phyloP scores from a whole-genome alignment of 345 rosid genomes.

The Sisymbrium altissimum region DNA sequence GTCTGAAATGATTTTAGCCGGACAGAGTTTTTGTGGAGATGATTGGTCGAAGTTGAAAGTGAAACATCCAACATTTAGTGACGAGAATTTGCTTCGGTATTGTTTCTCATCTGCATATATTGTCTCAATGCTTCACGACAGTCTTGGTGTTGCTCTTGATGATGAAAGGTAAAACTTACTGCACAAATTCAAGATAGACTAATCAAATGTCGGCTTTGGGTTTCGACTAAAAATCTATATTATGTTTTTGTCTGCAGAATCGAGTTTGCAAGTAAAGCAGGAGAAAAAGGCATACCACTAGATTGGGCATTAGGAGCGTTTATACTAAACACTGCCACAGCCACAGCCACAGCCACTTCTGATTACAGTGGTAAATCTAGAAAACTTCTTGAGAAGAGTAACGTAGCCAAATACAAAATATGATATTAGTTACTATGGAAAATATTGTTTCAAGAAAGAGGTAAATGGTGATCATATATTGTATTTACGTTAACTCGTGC shows the following conservation, averaged over 20 bases:
- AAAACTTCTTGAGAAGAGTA: conserved; percentile 25
- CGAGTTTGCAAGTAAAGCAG: conserved; percentile 52
- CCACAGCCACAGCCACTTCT: conserved; percentile 28
- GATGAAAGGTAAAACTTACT: conserved; percentile 47
- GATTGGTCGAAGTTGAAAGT: conserved; percentile 72
- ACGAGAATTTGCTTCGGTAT: conserved; percentile 60
- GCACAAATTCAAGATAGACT: not conserved
- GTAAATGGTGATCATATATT: too few species aligned
- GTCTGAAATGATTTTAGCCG: conserved; percentile 58
- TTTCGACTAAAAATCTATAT: not conserved
- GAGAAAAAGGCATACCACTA: conserved; percentile 53
- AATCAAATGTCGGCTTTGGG: not conserved
- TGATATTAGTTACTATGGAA: not conserved
- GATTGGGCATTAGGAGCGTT: conserved; percentile 97
- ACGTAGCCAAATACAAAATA: not conserved
- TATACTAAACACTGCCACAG: conserved; percentile 51
- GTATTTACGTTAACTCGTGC: not conserved
- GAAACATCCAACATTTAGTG: conserved; percentile 51
- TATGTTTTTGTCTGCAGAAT: conserved; percentile 43
- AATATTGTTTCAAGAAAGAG: not conserved
- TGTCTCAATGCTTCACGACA: conserved; percentile 83
- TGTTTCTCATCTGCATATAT: conserved; percentile 95
- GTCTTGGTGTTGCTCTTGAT: conserved; percentile 64
- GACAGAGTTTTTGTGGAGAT: conserved; percentile 69
- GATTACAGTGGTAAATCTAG: not conserved